Percentiles rank a stretch among this genome's conserved stretches.
These are phyloP conservation scores for Starmera quercuum DNA, from an alignment of 805 yeast genomes.

Conservation along the genomic window DNA sequence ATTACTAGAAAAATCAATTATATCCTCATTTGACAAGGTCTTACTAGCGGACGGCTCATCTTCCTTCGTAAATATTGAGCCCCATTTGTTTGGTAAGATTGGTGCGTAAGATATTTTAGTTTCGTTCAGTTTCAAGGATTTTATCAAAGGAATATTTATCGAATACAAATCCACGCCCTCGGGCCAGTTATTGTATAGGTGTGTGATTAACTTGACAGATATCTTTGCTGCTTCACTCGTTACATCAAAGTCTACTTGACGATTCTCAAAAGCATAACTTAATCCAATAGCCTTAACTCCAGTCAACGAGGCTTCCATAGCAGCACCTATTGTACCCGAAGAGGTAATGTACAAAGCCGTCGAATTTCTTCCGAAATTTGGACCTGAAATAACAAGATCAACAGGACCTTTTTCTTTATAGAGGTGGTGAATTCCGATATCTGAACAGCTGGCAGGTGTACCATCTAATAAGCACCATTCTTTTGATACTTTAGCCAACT, in stretches of 20 bases:
- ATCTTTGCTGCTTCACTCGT: constrained; percentile 60
- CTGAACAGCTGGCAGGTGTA: constrained; percentile 95
- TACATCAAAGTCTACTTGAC: constrained; percentile 40
- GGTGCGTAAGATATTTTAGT: constrained; percentile 71
- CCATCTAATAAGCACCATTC: constrained; percentile 89
- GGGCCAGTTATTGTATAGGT: constrained; percentile 55
- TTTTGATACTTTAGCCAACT: constrained; percentile 32
- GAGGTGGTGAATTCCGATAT: constrained; percentile 77
- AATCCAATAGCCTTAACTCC: constrained; percentile 67
- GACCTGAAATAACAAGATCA: constrained; percentile 89
- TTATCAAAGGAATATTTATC: constrained; percentile 76
- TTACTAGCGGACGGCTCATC: constrained; percentile 12
- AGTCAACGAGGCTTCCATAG: constrained; percentile 81
- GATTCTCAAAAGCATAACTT: constrained; percentile 70
- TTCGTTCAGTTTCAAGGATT: constrained; percentile 37
- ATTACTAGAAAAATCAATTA: constrained; percentile 38
- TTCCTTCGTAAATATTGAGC: constrained; percentile 40
- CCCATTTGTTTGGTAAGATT: constrained; percentile 79
- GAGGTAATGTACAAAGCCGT: constrained; percentile 83
- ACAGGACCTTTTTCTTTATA: constrained; percentile 47
- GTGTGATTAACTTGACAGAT: constrained; percentile 54
- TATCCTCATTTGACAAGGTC: constrained; percentile 24
- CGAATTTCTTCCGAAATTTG: constrained; percentile 92
- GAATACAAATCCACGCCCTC: constrained; percentile 60
- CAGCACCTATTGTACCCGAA: constrained; percentile 95